A percentile compares a stretch with the other conserved stretches of the same genome.
phyloP scores from a whole-genome alignment of 345 rosid genomes.

The Durio zibethinus region DNA sequence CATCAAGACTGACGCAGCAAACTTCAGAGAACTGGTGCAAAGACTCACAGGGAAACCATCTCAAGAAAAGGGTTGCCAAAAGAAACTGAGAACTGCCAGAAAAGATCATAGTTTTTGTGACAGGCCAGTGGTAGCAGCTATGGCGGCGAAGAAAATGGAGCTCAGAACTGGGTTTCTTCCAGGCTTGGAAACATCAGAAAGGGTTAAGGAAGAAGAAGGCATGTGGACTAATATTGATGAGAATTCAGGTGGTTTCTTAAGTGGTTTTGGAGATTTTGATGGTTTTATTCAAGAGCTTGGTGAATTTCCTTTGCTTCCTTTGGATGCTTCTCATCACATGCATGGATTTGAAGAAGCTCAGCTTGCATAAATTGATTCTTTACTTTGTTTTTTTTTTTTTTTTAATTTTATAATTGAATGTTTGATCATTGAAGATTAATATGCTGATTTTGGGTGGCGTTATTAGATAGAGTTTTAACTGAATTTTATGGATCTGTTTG shows the following conservation, averaged over 20 bases:
- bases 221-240: conserved; percentile 31
- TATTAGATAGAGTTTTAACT: conserved; percentile 4
- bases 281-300: conserved; percentile 72
- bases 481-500: neutral
- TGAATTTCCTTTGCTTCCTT: conserved; percentile 49
- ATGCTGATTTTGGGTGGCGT: neutral
- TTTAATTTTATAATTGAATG: conserved; percentile 7
- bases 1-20: conserved; percentile 85
- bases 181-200: conserved; percentile 22
- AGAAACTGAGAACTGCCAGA: conserved; percentile 18
- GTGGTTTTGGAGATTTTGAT: conserved; percentile 60
- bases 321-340: conserved; percentile 35
- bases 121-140: neutral
- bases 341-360: conserved; percentile 41
- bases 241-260: conserved; percentile 47
- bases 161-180: conserved; percentile 23
- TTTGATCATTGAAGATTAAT: neutral
- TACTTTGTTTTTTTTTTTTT: neutral
- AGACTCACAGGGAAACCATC: conserved; percentile 85
- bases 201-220: conserved; percentile 29
- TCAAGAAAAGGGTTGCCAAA: conserved; percentile 20
- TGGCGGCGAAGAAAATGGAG: conserved; percentile 24
- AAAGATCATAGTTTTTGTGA: conserved; percentile 12
- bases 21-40: conserved; percentile 87
- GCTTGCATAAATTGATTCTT: conserved; percentile 18